phyloP scores from a whole-genome alignment of 1,284 basidiomycete genomes.

The Leccinum griseonigrum region DNA sequence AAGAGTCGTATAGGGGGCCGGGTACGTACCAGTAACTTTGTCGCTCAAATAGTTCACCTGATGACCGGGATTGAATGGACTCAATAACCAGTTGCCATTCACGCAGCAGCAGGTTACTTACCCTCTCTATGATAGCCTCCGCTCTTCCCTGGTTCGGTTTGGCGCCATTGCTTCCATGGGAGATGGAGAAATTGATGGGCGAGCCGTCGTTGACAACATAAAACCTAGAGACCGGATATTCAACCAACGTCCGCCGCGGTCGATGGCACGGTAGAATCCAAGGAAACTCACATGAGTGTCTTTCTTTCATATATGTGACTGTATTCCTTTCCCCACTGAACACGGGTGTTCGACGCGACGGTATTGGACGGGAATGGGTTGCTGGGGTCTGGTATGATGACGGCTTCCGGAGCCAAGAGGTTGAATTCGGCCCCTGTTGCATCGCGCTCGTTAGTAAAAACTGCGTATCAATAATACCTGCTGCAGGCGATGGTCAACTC shows the following conservation, averaged over 20 bases:
- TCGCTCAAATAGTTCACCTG: not conserved
- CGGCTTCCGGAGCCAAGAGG: not conserved
- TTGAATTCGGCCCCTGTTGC: not conserved
- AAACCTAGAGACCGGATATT: not conserved
- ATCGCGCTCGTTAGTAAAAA: not conserved
- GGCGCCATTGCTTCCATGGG: not conserved
- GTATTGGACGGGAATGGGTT: not conserved
- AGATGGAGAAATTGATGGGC: not conserved
- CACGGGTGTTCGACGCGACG: not conserved
- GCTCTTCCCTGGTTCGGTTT: not conserved
- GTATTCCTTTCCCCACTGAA: not conserved
- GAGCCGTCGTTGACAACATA: not conserved
- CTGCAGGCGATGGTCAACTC: not conserved
- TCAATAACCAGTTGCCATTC: not conserved
- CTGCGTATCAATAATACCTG: not conserved
- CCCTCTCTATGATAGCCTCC: not conserved
- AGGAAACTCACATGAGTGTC: not conserved
- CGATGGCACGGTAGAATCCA: not conserved
- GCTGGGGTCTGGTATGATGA: not conserved
- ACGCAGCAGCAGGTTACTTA: not conserved
- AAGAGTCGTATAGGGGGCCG: not conserved
- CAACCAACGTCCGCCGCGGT: not conserved
- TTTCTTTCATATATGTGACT: not conserved
- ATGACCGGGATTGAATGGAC: not conserved
- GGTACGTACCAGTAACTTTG: not conserved